Evolutionary conservation across 371 early-diverging fungal species (phyloP).

Genomic region (Mortierella sp.): DNA sequence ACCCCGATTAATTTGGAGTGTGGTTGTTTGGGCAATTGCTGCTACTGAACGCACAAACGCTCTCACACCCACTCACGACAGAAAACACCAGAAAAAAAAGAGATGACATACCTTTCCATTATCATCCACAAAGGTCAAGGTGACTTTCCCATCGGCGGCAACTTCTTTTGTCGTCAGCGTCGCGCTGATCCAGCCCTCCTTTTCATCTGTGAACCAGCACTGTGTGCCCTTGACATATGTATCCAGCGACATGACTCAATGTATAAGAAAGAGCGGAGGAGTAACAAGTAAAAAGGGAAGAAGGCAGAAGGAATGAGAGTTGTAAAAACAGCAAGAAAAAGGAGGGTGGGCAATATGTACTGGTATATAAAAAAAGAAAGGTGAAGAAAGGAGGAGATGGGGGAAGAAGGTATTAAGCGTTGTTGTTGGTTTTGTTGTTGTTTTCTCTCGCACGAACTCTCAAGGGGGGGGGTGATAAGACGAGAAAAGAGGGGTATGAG

Average conservation of each 20-base stretch:
- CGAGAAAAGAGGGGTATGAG: slow-evolving; percentile 5
- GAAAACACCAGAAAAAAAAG: neutral
- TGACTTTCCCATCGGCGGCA: slow-evolving; percentile 64
- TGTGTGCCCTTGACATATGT: slow-evolving; percentile 77
- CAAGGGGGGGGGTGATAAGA: neutral
- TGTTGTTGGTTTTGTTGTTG: neutral
- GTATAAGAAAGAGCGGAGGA: neutral
- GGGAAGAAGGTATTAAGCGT: neutral
- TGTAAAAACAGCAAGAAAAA: neutral
- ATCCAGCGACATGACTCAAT: slow-evolving; percentile 61
- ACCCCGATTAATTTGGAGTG: neutral
- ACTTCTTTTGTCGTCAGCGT: slow-evolving; percentile 71
- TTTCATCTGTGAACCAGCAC: slow-evolving; percentile 91
- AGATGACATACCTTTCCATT: slow-evolving; percentile 54
- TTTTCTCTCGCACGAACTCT: neutral
- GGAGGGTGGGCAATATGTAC: neutral
- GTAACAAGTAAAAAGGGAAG: neutral
- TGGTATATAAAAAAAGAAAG: slow-evolving; percentile 1
- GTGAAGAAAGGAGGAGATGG: neutral
- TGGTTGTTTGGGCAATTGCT: neutral
- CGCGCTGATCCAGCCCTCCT: slow-evolving; percentile 89
- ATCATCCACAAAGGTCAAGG: slow-evolving; percentile 76
- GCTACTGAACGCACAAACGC: no score
- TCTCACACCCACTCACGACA: neutral
- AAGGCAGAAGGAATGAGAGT: neutral